Percentiles rank a stretch among this genome's conserved stretches.
phyloP scores from a whole-genome alignment of 202 grass and related monocot genomes.

The Schoenoplectus triqueter region DNA sequence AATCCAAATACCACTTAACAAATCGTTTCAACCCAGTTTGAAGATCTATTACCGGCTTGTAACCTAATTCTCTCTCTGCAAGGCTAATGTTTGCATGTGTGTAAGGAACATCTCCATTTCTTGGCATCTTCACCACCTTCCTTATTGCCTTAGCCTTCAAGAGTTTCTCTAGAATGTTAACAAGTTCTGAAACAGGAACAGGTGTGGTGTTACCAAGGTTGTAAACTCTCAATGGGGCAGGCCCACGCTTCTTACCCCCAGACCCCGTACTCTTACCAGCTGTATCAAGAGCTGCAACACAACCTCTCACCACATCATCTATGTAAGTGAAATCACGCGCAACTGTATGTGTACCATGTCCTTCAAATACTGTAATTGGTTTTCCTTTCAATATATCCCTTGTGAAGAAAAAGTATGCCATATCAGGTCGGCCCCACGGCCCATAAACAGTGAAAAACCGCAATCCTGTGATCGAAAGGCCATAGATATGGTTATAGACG shows the following conservation, averaged over 20 bases:
- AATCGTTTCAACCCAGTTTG: slow-evolving; percentile 83
- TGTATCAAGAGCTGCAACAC: slow-evolving; percentile 76
- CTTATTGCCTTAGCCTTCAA: slow-evolving; percentile 75
- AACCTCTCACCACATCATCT: slow-evolving; percentile 86
- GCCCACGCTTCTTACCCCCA: slow-evolving; percentile 67
- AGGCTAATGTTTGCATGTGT: slow-evolving; percentile 88
- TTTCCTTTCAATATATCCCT: slow-evolving; percentile 68
- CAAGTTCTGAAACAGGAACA: slow-evolving; percentile 72
- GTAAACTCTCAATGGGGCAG: slow-evolving; percentile 69
- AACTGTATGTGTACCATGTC: slow-evolving; percentile 61
- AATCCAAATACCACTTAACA: slow-evolving; percentile 82
- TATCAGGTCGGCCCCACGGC: slow-evolving; percentile 88
- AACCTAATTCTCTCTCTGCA: slow-evolving; percentile 73
- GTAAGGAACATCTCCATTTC: slow-evolving; percentile 83
- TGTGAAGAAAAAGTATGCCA: slow-evolving; percentile 95
- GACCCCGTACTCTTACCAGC: slow-evolving; percentile 62
- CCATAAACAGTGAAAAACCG: slow-evolving; percentile 89
- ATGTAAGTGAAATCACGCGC: slow-evolving; percentile 88
- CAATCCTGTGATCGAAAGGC: slow-evolving; percentile 79
- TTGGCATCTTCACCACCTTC: slow-evolving; percentile 82
- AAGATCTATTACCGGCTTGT: slow-evolving; percentile 73
- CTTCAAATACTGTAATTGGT: slow-evolving; percentile 74
- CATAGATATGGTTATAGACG: slow-evolving; percentile 95
- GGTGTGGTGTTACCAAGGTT: slow-evolving; percentile 87
- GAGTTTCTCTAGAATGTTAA: slow-evolving; percentile 85